Evolutionary conservation across 257 asterid species (phyloP).

Genomic region (Eucommia ulmoides): DNA sequence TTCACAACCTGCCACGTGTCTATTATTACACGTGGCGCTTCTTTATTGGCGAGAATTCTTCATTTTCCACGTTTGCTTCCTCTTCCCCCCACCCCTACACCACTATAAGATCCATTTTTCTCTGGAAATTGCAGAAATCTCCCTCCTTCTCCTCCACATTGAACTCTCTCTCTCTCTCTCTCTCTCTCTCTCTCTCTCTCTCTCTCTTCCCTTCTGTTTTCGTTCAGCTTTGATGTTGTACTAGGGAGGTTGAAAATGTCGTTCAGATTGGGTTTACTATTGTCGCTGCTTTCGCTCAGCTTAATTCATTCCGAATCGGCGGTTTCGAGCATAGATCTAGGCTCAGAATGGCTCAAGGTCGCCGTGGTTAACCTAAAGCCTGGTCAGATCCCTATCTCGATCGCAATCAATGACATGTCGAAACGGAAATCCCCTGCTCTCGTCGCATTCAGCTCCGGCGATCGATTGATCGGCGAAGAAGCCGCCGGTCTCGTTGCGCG

Average conservation of each 20-base stretch:
- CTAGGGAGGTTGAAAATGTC: conserved; percentile 8
- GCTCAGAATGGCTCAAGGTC: conserved; percentile 89
- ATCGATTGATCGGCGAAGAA: conserved; percentile 85
- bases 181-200: too few species aligned
- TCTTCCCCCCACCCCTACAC: conserved; percentile 11
- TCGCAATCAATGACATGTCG: conserved; percentile 97
- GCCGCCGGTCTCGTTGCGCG: conserved; percentile 74
- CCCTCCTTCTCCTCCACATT: too few species aligned
- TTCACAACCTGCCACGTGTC: conserved; percentile 42
- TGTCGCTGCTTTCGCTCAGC: conserved; percentile 21
- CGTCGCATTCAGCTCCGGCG: conserved; percentile 58
- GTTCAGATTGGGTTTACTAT: conserved; percentile 28
- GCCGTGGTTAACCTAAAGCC: conserved; percentile 95
- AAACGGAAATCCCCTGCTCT: conserved; percentile 87
- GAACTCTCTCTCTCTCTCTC: too few species aligned
- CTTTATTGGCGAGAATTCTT: conserved; percentile 14
- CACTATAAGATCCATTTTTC: conserved; percentile 8
- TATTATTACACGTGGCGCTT: conserved; percentile 14
- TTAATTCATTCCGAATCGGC: conserved; percentile 56
- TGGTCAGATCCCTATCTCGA: conserved; percentile 78
- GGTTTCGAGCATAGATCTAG: conserved; percentile 95
- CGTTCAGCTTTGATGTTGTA: conserved; percentile 7
- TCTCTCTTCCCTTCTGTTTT: too few species aligned
- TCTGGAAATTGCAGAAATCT: conserved; percentile 8
- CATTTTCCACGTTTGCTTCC: conserved; percentile 28